Conservation (phyloP, 345 rosid species). For the Lumnitzera littorea region DNA sequence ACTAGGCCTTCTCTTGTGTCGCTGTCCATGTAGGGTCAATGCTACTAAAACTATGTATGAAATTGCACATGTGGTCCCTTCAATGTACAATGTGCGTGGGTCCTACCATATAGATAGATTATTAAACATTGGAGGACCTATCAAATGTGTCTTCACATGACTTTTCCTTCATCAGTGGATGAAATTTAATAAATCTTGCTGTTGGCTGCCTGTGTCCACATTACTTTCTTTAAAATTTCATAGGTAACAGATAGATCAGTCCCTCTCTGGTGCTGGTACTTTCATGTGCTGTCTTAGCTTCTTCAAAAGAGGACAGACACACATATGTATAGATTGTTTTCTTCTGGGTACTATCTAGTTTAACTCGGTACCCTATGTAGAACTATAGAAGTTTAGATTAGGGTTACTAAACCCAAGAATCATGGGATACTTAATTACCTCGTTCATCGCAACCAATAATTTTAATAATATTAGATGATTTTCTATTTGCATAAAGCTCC, state of each 20-base stretch:
- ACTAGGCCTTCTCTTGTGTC: neutral
- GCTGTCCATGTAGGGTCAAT: conserved; percentile 5
- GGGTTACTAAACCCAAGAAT: no score
- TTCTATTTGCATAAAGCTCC: no score
- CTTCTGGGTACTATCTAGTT: no score
- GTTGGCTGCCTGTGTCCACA: conserved; percentile 14
- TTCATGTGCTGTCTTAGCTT: conserved; percentile 1
- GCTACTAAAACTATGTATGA: neutral
- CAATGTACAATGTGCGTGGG: conserved; percentile 25
- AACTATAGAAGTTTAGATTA: no score
- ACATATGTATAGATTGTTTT: no score
- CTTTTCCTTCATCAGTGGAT: conserved; percentile 64
- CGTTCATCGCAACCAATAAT: neutral
- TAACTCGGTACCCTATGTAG: no score
- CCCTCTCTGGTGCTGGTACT: neutral
- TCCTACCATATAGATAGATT: conserved; percentile 12
- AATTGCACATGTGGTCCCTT: conserved; percentile 26
- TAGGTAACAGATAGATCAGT: neutral
- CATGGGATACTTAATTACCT: no score
- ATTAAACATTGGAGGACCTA: conserved; percentile 11
- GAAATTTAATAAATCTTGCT: conserved; percentile 22
- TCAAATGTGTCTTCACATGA: conserved; percentile 46
- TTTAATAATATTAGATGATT: neutral
- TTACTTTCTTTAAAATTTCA: conserved; percentile 16
- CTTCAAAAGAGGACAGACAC: no score